Base-by-base conservation (phyloP, 495 filamentous ascomycete species). In the Penicillium daleae region DNA sequence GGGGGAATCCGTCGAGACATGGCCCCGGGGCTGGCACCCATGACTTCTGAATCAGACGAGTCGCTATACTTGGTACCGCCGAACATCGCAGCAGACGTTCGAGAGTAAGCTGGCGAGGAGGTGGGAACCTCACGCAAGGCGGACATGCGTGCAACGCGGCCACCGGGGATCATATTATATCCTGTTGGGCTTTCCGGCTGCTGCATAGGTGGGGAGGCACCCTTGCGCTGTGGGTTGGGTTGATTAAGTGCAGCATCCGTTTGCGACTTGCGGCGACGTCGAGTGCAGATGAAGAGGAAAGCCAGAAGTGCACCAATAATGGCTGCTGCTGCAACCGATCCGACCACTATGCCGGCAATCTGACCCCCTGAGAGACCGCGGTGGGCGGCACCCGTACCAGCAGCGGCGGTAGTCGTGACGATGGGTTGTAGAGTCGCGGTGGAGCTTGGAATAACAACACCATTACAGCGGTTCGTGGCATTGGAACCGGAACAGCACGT, bases 81-180 rank as follows among this genome's bases (percentile, higher is more conserved):
- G 60, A 76, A 79, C 56, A 79, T 74, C 6, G 69, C 72, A n/a
- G 66, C 69, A 9, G 73, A 80, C 64, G 63, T 75, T 21, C 76
- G 81, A 2, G 78, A 84, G 21, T 74, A 83, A 6, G 86, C 83
- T 0, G 89, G 82, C 0, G 87, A 84, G 13, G 86, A 83, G 57
- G 82, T 86, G 0, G 87, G 82, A 61, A 85, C 81, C 60, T 81
- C 87, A 72, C 97, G 93, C 35, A 99, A 78, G 13, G 96, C 96
- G 32, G 94, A 93, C 96, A 99, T 98, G 37, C 96, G 86, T 9
- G 95, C 90, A 51, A 99, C 93, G 46, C 96, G 87, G 37, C 92
- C 93, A 32, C 93, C 94, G 39, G 93, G 90, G 26, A 94, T 83
- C 32, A 90, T 82, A 62, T 91, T 89, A 63, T 91, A 35, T 85